Conservation (phyloP, 129 eudicot genomes). For the Chrysanthemum lavandulifolium region DNA sequence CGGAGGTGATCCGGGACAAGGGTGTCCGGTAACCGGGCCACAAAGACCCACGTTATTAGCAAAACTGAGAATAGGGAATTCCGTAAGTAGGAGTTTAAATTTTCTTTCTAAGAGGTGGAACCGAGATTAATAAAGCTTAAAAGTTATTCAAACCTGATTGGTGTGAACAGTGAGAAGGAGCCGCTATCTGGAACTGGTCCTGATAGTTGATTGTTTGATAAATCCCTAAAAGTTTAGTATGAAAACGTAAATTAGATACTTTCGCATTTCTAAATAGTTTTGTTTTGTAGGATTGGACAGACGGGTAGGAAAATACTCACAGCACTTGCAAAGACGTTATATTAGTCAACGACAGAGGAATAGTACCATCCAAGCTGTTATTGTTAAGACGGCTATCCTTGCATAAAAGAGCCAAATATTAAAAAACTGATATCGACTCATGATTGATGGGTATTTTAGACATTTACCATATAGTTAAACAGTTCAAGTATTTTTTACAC, state of each 20-base stretch:
- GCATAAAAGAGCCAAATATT: constrained; percentile 32
- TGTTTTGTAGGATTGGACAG: neutral
- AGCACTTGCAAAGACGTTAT: constrained; percentile 77
- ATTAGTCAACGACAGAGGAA: constrained; percentile 80
- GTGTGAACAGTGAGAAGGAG: constrained; percentile 84
- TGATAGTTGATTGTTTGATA: constrained; percentile 78
- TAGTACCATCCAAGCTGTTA: constrained; percentile 78
- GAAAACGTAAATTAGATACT: neutral
- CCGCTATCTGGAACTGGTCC: constrained; percentile 93
- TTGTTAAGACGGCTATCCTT: constrained; percentile 88
- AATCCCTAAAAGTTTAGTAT: constrained; percentile 49
- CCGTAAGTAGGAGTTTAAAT: neutral
- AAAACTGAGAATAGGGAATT: constrained; percentile 52
- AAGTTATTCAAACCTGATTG: constrained; percentile 59
- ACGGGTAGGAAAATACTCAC: constrained; percentile 43
- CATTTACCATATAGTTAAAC: constrained; percentile 2
- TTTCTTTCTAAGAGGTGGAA: neutral
- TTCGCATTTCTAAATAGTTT: neutral
- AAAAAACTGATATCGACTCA: neutral
- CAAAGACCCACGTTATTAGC: constrained; percentile 76
- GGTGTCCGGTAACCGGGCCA: constrained; percentile 88
- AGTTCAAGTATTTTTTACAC: neutral
- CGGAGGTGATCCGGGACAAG: constrained; percentile 94
- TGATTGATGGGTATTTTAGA: constrained; percentile 11
- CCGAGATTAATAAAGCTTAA: constrained; percentile 5